Conservation (phyloP, 371 early-diverging fungal species). For the Lichtheimia ramosa region DNA sequence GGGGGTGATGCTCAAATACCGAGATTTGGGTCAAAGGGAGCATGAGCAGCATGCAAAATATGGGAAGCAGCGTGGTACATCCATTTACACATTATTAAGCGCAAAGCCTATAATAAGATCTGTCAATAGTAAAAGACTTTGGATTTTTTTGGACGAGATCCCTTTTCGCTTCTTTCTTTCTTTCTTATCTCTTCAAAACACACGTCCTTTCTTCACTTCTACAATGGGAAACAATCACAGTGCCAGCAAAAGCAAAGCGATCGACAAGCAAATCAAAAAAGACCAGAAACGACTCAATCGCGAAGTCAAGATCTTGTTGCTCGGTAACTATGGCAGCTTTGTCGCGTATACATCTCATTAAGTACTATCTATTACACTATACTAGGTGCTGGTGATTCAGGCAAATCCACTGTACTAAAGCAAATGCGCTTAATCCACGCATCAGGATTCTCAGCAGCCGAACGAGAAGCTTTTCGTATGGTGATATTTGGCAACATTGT, state of each 20-base stretch:
- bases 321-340: conserved; percentile 56
- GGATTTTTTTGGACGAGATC: neutral
- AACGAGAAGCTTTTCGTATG: conserved; percentile 82
- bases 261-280: conserved; percentile 76
- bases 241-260: conserved; percentile 61
- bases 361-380: neutral
- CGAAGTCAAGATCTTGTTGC: conserved; percentile 87
- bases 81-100: too few species aligned
- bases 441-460: conserved; percentile 80
- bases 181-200: neutral
- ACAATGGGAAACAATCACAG: conserved; percentile 27
- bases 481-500: conserved; percentile 87
- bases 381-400: conserved; percentile 95
- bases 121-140: neutral
- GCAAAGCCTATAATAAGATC: neutral
- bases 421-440: conserved; percentile 96
- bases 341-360: too few species aligned
- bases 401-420: conserved; percentile 94
- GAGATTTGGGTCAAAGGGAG: too few species aligned
- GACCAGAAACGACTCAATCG: conserved; percentile 72
- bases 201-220: neutral
- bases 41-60: too few species aligned
- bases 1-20: too few species aligned
- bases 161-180: too few species aligned
- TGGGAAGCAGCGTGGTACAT: too few species aligned